Percentiles rank a stretch among this genome's conserved stretches.
phyloP scores from a whole-genome alignment of 371 early-diverging fungal genomes.

The Actinomucor elegans region DNA sequence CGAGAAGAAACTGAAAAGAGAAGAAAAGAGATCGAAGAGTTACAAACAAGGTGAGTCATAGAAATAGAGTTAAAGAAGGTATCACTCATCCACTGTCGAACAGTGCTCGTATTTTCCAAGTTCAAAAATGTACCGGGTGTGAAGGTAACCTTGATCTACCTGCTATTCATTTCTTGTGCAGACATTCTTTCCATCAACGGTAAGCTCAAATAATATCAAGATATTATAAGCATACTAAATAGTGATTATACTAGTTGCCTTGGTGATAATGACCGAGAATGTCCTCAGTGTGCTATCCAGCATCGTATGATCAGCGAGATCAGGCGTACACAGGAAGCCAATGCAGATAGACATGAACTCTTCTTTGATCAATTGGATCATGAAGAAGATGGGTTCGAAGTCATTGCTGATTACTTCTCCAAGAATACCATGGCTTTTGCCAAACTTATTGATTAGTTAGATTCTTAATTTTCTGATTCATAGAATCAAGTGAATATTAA shows the following conservation, averaged over 20 bases:
- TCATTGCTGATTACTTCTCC: conserved; percentile 87
- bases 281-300: conserved; percentile 87
- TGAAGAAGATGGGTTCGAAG: conserved; percentile 81
- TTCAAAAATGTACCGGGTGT: conserved; percentile 84
- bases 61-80: neutral
- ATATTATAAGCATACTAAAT: too few species aligned
- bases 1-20: conserved; percentile 78
- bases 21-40: conserved; percentile 77
- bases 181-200: conserved; percentile 91
- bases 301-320: conserved; percentile 81
- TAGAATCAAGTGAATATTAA: too few species aligned
- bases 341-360: conserved; percentile 75
- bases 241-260: conserved; percentile 63
- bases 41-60: conserved; percentile 68
- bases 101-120: conserved; percentile 81
- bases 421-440: conserved; percentile 84
- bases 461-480: too few species aligned
- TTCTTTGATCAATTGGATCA: conserved; percentile 78
- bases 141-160: conserved; percentile 85
- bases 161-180: conserved; percentile 89
- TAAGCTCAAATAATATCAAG: too few species aligned
- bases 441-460: conserved; percentile 69
- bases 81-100: neutral
- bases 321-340: conserved; percentile 71
- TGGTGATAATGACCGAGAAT: conserved; percentile 77